Conservation (phyloP, 305 asterid species). For the Coffea humblotiana region DNA sequence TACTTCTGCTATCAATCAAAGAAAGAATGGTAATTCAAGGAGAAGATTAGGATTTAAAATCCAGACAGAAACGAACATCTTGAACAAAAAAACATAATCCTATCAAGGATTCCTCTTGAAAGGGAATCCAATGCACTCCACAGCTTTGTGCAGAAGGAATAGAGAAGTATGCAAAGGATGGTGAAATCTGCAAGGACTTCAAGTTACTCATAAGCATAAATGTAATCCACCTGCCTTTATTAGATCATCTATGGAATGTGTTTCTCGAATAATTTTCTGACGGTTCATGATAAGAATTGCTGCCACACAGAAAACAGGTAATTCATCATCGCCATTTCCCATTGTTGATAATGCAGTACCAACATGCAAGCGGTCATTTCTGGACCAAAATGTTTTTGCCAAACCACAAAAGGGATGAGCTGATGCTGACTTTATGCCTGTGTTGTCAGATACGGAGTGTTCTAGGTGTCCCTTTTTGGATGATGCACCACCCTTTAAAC, state of each 20-base stretch:
- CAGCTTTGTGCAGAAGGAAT: background rate
- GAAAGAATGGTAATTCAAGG: background rate
- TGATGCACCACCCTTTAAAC: constrained; percentile 43
- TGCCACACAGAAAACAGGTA: constrained; percentile 95
- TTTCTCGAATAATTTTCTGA: constrained; percentile 75
- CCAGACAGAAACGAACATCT: background rate
- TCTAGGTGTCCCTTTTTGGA: constrained; percentile 51
- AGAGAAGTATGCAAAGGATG: constrained; percentile 1
- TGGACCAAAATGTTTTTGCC: constrained; percentile 83
- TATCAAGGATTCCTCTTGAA: background rate
- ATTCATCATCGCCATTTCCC: constrained; percentile 82
- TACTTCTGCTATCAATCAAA: background rate
- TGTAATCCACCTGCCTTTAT: constrained; percentile 77
- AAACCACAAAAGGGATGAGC: constrained; percentile 84
- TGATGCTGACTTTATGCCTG: constrained; percentile 51
- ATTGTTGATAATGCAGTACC: constrained; percentile 51
- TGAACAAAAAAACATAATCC: background rate
- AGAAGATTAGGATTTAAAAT: background rate
- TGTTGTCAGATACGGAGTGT: constrained; percentile 50
- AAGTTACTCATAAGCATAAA: constrained; percentile 20
- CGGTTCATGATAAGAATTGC: constrained; percentile 94
- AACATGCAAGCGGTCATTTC: constrained; percentile 51
- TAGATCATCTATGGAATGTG: constrained; percentile 88
- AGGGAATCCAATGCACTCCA: background rate
- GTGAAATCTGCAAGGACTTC: constrained; percentile 1